Conservation (phyloP, 164 flowering plant genomes). For the Sextonia rubra region DNA sequence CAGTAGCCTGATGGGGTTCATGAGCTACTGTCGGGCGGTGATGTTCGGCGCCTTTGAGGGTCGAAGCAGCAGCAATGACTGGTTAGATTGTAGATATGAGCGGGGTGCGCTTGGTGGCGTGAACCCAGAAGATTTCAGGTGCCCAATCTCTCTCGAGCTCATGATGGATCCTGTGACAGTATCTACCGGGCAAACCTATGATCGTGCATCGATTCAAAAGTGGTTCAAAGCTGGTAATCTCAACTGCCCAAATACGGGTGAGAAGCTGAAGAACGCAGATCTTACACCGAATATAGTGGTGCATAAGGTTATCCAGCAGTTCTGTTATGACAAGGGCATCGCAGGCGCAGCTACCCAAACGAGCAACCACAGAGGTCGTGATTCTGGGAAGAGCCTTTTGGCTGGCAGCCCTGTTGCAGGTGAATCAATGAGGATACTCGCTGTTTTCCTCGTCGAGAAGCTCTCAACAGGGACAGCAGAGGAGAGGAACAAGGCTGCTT, state of each 20-base stretch:
- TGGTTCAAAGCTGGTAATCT: constrained; percentile 68
- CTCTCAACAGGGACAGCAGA: constrained; percentile 34
- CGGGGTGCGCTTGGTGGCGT: constrained; percentile 27
- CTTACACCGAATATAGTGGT: constrained; percentile 59
- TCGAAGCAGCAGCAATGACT: not conserved
- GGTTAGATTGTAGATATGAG: constrained; percentile 6
- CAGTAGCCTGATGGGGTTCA: constrained; percentile 49
- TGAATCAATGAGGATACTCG: constrained; percentile 40
- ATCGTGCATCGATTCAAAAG: constrained; percentile 61
- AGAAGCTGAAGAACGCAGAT: constrained; percentile 40
- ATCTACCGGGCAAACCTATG: constrained; percentile 79
- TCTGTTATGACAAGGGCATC: constrained; percentile 39
- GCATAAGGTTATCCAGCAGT: constrained; percentile 46
- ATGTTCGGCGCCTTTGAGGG: constrained; percentile 32
- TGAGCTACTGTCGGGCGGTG: constrained; percentile 56
- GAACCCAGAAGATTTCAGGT: constrained; percentile 66
- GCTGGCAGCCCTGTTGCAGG: constrained; percentile 44
- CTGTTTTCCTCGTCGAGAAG: constrained; percentile 36
- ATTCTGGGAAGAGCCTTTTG: constrained; percentile 26
- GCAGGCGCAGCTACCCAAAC: constrained; percentile 23
- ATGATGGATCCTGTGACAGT: constrained; percentile 84
- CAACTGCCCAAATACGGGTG: constrained; percentile 83
- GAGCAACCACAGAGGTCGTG: constrained; percentile 22
- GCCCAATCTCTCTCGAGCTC: constrained; percentile 78
- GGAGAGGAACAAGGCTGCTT: constrained; percentile 57